Evolutionary conservation across 345 rosid genomes (phyloP).

Genomic region (Pistacia atlantica): DNA sequence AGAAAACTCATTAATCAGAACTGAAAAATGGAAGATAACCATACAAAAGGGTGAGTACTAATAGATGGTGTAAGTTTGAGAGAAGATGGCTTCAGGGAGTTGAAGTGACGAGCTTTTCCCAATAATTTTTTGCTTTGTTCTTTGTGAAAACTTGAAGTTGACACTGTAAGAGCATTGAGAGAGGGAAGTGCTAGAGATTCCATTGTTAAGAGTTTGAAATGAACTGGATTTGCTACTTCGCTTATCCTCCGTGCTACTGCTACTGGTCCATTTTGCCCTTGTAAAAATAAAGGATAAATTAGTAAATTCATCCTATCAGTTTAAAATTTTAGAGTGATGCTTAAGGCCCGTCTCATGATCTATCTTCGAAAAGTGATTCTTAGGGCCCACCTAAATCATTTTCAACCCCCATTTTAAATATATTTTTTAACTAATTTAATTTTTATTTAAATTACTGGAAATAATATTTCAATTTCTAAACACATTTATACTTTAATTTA

Average conservation of each 20-base stretch:
- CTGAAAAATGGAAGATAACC: constrained; percentile 12
- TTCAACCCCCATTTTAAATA: too few relatives aligned
- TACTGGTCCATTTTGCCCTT: background rate
- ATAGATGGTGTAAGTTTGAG: constrained; percentile 20
- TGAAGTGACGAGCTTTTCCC: constrained; percentile 23
- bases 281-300: too few relatives aligned
- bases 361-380: too few relatives aligned
- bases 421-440: too few relatives aligned
- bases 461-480: too few relatives aligned
- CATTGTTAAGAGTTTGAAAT: constrained; percentile 24
- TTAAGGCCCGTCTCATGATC: too few relatives aligned
- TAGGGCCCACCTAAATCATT: too few relatives aligned
- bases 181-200: constrained; percentile 47
- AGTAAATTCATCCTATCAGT: too few relatives aligned
- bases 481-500: too few relatives aligned
- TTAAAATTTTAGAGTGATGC: too few relatives aligned
- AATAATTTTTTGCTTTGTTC: constrained; percentile 9
- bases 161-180: constrained; percentile 23
- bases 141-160: constrained; percentile 18
- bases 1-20: constrained; percentile 12
- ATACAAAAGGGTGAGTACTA: constrained; percentile 27
- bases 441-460: too few relatives aligned
- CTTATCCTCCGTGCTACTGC: background rate
- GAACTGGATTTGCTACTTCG: background rate
- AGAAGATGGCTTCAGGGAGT: constrained; percentile 22